Percentiles rank a stretch among this genome's conserved stretches.
These are phyloP conservation scores for Pulveroboletus frians DNA, from an alignment of 768 basidiomycete genomes.

Conservation along the genomic window DNA sequence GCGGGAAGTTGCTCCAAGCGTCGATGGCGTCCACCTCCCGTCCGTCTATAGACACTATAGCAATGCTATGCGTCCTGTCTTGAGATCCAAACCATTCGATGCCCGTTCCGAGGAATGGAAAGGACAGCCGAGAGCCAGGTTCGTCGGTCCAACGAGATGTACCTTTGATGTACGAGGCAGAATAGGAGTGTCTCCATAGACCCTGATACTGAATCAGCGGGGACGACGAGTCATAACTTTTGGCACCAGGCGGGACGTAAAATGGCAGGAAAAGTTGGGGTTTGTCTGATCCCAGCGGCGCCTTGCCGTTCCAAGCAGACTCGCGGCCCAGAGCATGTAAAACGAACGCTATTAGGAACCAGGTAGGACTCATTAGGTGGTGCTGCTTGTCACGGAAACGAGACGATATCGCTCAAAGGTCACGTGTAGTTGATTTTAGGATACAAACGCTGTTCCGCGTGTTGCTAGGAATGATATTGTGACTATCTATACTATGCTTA, in stretches of 20 bases:
- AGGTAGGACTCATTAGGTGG: conserved; percentile 5
- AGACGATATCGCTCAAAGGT: neutral
- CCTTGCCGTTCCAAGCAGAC: conserved; percentile 67
- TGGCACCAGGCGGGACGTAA: conserved; percentile 70
- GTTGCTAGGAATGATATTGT: conserved; percentile 26
- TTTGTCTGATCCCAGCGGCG: conserved; percentile 41
- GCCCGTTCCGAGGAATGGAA: conserved; percentile 68
- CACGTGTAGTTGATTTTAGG: conserved; percentile 24
- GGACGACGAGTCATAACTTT: conserved; percentile 65
- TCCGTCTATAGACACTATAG: conserved; percentile 57
- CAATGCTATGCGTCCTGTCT: conserved; percentile 49
- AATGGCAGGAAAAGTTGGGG: conserved; percentile 55
- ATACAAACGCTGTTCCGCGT: neutral
- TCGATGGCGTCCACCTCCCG: conserved; percentile 42
- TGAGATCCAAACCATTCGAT: conserved; percentile 74
- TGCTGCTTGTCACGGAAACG: neutral
- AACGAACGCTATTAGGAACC: conserved; percentile 7
- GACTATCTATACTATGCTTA: conserved; percentile 32
- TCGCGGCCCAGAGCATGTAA: conserved; percentile 25
- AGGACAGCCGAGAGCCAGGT: conserved; percentile 44
- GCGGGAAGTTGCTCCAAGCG: conserved; percentile 33
- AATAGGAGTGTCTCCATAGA: conserved; percentile 52
- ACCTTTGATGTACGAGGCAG: conserved; percentile 44
- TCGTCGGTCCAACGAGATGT: conserved; percentile 48
- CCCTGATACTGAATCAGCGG: conserved; percentile 61